Percentiles rank a stretch among this genome's conserved stretches.
phyloP scores from a whole-genome alignment of 1,284 basidiomycete species.

The Boletus semigastroideus region DNA sequence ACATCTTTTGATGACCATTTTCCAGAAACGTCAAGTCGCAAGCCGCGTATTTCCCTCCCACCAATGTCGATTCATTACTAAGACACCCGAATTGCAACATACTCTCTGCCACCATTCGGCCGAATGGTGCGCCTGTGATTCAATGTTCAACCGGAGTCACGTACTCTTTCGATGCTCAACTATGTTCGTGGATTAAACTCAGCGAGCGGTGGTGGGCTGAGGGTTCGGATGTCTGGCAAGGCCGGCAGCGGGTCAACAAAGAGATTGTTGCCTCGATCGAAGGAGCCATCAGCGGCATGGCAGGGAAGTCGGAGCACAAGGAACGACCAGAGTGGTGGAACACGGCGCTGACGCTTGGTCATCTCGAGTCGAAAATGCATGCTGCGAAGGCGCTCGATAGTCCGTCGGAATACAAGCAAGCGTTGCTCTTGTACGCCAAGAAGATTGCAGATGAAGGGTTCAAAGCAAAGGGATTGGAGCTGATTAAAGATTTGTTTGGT shows the following conservation, averaged over 20 bases:
- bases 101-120: slow-evolving; percentile 61
- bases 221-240: slow-evolving; percentile 80
- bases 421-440: slow-evolving; percentile 74
- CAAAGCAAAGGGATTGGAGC: slow-evolving; percentile 80
- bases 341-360: slow-evolving; percentile 76
- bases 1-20: slow-evolving; percentile 10
- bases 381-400: slow-evolving; percentile 74
- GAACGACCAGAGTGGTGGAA: slow-evolving; percentile 73
- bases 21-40: slow-evolving; percentile 72
- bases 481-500: slow-evolving; percentile 84
- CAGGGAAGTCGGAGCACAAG: slow-evolving; percentile 41
- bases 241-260: slow-evolving; percentile 55
- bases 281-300: slow-evolving; percentile 45
- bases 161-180: slow-evolving; percentile 71
- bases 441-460: slow-evolving; percentile 86
- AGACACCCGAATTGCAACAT: slow-evolving; percentile 53
- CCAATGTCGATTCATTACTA: slow-evolving; percentile 61
- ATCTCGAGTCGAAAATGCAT: slow-evolving; percentile 79
- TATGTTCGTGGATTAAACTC: slow-evolving; percentile 71
- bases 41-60: slow-evolving; percentile 61
- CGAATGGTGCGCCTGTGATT: slow-evolving; percentile 78
- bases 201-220: slow-evolving; percentile 79
- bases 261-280: slow-evolving; percentile 55
- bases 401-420: slow-evolving; percentile 78
- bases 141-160: slow-evolving; percentile 72